These are phyloP conservation scores for Crithidia sp. DNA, from an alignment of 208 protist genomes.

Conservation along the genomic window DNA sequence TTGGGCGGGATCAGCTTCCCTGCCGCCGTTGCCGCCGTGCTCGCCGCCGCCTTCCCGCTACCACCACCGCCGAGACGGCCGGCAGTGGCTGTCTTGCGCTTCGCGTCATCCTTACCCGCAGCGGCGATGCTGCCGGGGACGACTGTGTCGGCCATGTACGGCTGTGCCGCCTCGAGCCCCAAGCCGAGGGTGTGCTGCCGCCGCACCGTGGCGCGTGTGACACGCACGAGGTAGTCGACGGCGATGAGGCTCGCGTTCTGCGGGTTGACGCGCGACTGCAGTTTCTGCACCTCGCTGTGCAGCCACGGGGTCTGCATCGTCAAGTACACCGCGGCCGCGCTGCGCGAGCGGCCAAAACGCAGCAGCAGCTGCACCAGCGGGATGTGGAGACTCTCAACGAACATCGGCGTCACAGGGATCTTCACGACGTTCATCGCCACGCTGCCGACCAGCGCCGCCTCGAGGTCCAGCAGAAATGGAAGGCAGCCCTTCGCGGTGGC, in stretches of 20 bases:
- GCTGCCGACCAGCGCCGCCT: slow-evolving; percentile 60
- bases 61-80: neutral
- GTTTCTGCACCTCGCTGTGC: slow-evolving; percentile 64
- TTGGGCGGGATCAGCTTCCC: slow-evolving; percentile 59
- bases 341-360: slow-evolving; percentile 68
- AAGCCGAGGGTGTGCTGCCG: slow-evolving; percentile 74
- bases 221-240: slow-evolving; percentile 78
- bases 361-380: slow-evolving; percentile 82
- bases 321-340: slow-evolving; percentile 56
- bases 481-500: slow-evolving; percentile 63
- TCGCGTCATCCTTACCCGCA: slow-evolving; percentile 8
- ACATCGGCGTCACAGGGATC: slow-evolving; percentile 71
- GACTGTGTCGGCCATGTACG: slow-evolving; percentile 21
- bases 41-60: neutral
- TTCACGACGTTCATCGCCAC: slow-evolving; percentile 48
- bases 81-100: slow-evolving; percentile 12
- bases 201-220: slow-evolving; percentile 57
- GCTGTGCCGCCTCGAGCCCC: slow-evolving; percentile 23
- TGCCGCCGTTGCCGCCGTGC: neutral
- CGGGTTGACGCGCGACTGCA: slow-evolving; percentile 74
- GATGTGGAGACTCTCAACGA: slow-evolving; percentile 80
- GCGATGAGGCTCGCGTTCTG: slow-evolving; percentile 60
- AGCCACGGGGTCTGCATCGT: slow-evolving; percentile 75
- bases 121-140: neutral
- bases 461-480: slow-evolving; percentile 68